These are phyloP conservation scores for Heliamphora exappendiculata DNA, from an alignment of 148 eudicot genomes.

Conservation along the genomic window DNA sequence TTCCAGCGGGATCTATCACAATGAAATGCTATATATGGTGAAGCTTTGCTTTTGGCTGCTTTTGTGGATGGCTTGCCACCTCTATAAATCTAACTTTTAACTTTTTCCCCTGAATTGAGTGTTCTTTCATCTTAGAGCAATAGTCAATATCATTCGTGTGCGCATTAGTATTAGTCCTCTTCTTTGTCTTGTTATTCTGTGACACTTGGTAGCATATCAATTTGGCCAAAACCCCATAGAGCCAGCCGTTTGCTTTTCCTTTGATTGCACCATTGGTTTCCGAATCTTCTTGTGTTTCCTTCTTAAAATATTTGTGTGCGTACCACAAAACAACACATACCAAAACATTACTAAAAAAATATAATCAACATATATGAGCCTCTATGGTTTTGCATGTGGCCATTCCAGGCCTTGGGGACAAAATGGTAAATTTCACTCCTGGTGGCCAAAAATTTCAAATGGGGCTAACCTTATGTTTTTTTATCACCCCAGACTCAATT, in stretches of 20 bases:
- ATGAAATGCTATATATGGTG: background rate
- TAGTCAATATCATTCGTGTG: background rate
- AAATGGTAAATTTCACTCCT: too few relatives aligned
- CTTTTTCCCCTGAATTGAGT: background rate
- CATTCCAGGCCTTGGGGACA: too few relatives aligned
- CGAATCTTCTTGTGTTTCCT: background rate
- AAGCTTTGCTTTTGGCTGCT: background rate
- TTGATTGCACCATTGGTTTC: background rate
- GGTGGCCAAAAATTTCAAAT: too few relatives aligned
- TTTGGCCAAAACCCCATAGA: background rate
- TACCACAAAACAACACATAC: background rate
- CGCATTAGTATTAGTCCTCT: background rate
- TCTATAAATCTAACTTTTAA: background rate
- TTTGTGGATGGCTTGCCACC: background rate
- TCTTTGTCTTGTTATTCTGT: background rate
- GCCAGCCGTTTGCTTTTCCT: too few relatives aligned
- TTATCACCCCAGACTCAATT: too few relatives aligned
- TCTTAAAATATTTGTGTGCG: background rate
- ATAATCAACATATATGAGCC: too few relatives aligned
- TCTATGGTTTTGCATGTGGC: too few relatives aligned
- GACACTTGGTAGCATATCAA: background rate
- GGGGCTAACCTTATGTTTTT: too few relatives aligned
- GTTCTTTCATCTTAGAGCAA: background rate
- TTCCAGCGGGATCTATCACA: background rate
- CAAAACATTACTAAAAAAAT: too few relatives aligned